phyloP scores from a whole-genome alignment of 108 stramenopile genomes.

The Ochromonas danica region DNA sequence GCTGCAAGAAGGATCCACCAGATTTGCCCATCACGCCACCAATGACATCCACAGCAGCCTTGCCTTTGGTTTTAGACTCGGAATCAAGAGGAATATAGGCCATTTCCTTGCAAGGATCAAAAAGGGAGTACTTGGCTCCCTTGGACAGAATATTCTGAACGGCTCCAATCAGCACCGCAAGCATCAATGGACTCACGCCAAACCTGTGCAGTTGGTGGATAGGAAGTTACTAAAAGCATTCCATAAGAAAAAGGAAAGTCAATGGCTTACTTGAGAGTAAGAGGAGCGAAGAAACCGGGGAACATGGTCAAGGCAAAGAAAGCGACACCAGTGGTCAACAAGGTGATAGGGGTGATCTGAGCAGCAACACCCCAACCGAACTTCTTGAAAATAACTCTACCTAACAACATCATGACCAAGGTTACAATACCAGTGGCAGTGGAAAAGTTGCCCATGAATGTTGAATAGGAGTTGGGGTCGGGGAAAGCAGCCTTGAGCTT shows the following conservation, averaged over 20 bases:
- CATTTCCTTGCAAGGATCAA: conserved; percentile 99
- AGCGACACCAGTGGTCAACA: conserved; percentile 68
- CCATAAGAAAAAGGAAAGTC: background rate
- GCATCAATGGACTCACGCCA: conserved; percentile 88
- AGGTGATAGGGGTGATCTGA: conserved; percentile 86
- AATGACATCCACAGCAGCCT: conserved; percentile 97
- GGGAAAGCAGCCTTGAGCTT: conserved; percentile 95
- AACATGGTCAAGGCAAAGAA: conserved; percentile 89
- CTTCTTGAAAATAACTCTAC: conserved; percentile 35
- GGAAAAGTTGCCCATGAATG: conserved; percentile 98
- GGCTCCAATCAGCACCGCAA: conserved; percentile 89
- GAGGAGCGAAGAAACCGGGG: conserved; percentile 64
- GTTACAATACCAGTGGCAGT: conserved; percentile 90
- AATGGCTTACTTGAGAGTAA: conserved; percentile 53
- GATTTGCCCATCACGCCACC: conserved; percentile 94
- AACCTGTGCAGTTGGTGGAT: too few relatives aligned
- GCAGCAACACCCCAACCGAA: conserved; percentile 66
- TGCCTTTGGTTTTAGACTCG: conserved; percentile 96
- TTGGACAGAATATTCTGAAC: conserved; percentile 90
- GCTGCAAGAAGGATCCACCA: conserved; percentile 91
- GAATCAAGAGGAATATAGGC: conserved; percentile 96
- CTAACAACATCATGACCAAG: conserved; percentile 90
- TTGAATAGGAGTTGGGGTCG: conserved; percentile 91
- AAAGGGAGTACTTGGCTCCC: conserved; percentile 88
- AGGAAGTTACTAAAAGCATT: background rate